Percentiles rank a stretch among this genome's conserved stretches.
These are phyloP conservation scores for Onygenales sp. DNA, from an alignment of 2,329 filamentous ascomycete species.

Conservation along the genomic window DNA sequence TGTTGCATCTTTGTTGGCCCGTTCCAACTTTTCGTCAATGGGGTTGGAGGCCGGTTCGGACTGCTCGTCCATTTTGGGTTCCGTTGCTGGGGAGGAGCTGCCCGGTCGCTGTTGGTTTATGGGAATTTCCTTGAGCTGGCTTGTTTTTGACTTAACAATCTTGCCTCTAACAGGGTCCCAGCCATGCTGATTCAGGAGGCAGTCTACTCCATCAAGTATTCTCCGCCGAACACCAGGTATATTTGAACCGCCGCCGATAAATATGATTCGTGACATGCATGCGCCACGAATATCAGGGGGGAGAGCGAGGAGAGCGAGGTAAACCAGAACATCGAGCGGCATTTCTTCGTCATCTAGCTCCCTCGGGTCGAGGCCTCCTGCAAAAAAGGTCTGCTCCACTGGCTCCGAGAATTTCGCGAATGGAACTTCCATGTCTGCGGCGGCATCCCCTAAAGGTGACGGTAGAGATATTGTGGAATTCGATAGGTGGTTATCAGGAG, in stretches of 20 bases:
- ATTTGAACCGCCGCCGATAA: conserved; percentile 70
- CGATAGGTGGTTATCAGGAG: conserved; percentile 30
- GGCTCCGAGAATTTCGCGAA: conserved; percentile 64
- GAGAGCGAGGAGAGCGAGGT: conserved; percentile 63
- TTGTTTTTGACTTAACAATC: conserved; percentile 42
- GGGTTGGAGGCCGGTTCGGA: conserved; percentile 37
- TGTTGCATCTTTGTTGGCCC: conserved; percentile 25
- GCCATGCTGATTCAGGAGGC: conserved; percentile 56
- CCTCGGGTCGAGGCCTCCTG: conserved; percentile 37
- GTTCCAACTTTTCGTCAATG: conserved; percentile 33
- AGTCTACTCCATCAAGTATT: conserved; percentile 63
- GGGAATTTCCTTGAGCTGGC: conserved; percentile 32
- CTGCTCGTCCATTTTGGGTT: conserved; percentile 8
- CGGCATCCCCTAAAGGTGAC: conserved; percentile 31
- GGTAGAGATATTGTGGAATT: conserved; percentile 31
- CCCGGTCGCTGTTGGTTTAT: conserved; percentile 16
- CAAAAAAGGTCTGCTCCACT: conserved; percentile 68
- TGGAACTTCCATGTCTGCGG: conserved; percentile 47
- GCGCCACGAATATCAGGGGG: conserved; percentile 72
- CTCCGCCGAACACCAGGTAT: conserved; percentile 72
- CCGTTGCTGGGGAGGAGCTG: conserved; percentile 11
- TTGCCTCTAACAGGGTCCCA: conserved; percentile 72
- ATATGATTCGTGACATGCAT: conserved; percentile 82
- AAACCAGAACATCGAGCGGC: conserved; percentile 66
- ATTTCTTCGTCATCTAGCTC: conserved; percentile 81